phyloP scores from a whole-genome alignment of 2,329 filamentous ascomycete genomes.

The Calonectria hawksworthii region DNA sequence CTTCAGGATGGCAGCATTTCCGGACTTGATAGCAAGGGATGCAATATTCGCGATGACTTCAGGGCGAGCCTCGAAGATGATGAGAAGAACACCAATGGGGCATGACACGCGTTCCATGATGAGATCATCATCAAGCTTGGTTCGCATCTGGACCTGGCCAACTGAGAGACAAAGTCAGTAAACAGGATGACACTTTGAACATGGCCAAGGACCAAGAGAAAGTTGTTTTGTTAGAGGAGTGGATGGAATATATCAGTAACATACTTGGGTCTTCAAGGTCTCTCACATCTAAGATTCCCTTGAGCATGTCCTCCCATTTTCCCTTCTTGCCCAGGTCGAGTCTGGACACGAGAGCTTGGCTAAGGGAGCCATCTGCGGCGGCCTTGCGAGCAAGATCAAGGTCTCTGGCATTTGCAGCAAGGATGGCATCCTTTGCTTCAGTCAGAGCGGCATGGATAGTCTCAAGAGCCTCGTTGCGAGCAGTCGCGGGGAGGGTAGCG shows the following conservation, averaged over 20 bases:
- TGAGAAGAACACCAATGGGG: constrained; percentile 96
- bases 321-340: constrained; percentile 88
- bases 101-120: constrained; percentile 90
- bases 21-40: constrained; percentile 94
- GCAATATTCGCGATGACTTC: constrained; percentile 99
- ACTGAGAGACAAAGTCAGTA: constrained; percentile 63
- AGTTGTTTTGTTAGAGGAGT: neutral
- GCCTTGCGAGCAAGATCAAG: constrained; percentile 81
- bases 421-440: constrained; percentile 78
- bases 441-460: constrained; percentile 85
- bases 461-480: constrained; percentile 87
- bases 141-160: constrained; percentile 86
- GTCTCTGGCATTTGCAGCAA: constrained; percentile 89
- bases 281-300: constrained; percentile 91
- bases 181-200: neutral
- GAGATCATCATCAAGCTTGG: constrained; percentile 87
- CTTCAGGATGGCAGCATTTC: constrained; percentile 97
- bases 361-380: constrained; percentile 81
- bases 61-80: constrained; percentile 97
- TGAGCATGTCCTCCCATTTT: constrained; percentile 98
- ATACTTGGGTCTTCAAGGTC: constrained; percentile 87
- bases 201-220: neutral
- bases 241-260: constrained; percentile 50
- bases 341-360: constrained; percentile 86
- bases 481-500: constrained; percentile 80